phyloP scores from a whole-genome alignment of 1,139 yeast genomes.

The Pneumocystis canis region DNA sequence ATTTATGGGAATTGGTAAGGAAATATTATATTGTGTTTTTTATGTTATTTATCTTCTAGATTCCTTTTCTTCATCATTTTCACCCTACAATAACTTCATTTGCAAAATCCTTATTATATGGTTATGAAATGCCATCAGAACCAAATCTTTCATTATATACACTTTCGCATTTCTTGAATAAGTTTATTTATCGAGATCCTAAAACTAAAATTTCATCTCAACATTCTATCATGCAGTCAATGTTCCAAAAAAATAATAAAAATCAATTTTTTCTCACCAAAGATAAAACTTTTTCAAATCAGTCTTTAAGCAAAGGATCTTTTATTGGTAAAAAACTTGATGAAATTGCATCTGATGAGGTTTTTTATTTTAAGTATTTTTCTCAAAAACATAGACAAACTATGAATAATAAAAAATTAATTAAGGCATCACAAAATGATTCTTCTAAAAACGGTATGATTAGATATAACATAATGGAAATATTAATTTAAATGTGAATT shows the following conservation, averaged over 20 bases:
- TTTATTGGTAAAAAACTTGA: constrained; percentile 57
- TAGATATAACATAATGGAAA: constrained; percentile 18
- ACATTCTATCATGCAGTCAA: constrained; percentile 90
- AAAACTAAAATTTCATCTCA: constrained; percentile 44
- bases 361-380: constrained; percentile 81
- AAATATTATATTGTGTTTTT: constrained; percentile 19
- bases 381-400: constrained; percentile 23
- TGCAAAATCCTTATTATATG: constrained; percentile 42
- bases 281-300: constrained; percentile 22
- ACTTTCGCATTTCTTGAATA: constrained; percentile 77
- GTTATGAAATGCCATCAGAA: constrained; percentile 37
- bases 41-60: constrained; percentile 11
- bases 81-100: constrained; percentile 85
- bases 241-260: constrained; percentile 73
- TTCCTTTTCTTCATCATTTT: constrained; percentile 59
- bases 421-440: constrained; percentile 10
- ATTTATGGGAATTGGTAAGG: constrained; percentile 57
- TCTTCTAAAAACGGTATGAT: constrained; percentile 19
- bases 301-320: constrained; percentile 68
- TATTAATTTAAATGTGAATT: constrained; percentile 17
- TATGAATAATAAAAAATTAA: constrained; percentile 26
- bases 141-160: constrained; percentile 88
- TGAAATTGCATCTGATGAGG: constrained; percentile 73
- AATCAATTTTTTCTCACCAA: constrained; percentile 55
- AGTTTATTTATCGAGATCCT: constrained; percentile 89